These are phyloP conservation scores for Plasmodium ovale DNA, from an alignment of 169 alveolate species.

Conservation along the genomic window DNA sequence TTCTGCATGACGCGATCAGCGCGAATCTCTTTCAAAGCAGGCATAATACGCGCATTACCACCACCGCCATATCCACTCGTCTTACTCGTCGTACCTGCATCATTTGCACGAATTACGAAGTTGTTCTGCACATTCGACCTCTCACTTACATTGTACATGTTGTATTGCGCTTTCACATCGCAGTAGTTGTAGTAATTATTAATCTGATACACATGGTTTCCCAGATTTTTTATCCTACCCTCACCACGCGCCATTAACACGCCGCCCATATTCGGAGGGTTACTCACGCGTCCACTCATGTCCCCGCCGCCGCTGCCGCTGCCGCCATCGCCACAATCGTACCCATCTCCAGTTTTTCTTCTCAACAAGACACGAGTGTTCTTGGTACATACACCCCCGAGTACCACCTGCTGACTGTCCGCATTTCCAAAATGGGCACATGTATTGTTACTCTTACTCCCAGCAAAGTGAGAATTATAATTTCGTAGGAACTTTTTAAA, in stretches of 20 bases:
- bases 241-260: too few relatives aligned
- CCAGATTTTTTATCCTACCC: background rate
- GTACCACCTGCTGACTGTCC: too few relatives aligned
- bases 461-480: slow-evolving; percentile 10
- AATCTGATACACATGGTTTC: background rate
- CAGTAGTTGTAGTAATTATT: background rate
- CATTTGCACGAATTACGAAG: background rate
- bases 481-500: slow-evolving; percentile 10
- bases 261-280: too few relatives aligned
- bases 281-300: too few relatives aligned
- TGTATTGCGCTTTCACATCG: background rate
- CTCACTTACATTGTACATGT: background rate
- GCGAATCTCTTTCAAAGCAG: background rate
- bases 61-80: too few relatives aligned
- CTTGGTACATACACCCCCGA: too few relatives aligned
- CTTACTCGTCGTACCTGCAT: too few relatives aligned
- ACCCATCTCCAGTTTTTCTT: too few relatives aligned
- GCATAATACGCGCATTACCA: background rate
- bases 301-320: too few relatives aligned
- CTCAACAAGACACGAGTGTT: too few relatives aligned
- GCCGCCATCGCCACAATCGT: too few relatives aligned
- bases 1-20: background rate
- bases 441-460: background rate
- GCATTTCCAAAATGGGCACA: background rate
- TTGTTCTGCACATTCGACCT: background rate